Evolutionary conservation across 176 grass and related monocot genomes (phyloP).

Genomic region (Tillandsia leiboldiana): DNA sequence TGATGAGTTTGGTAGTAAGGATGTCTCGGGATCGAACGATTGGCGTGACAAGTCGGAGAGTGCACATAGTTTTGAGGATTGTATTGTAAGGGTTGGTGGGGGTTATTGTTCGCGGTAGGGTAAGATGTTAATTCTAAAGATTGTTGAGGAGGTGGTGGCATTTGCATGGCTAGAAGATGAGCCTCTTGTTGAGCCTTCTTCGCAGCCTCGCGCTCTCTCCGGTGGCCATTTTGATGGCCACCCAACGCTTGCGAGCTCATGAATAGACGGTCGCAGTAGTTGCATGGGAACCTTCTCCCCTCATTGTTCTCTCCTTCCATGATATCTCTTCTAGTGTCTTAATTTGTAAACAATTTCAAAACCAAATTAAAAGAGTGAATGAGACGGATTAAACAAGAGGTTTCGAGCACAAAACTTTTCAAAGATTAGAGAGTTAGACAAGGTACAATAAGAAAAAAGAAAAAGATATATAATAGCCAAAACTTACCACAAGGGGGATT

Average conservation of each 20-base stretch:
- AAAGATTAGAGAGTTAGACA: no score
- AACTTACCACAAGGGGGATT: no score
- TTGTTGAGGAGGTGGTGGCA: not conserved
- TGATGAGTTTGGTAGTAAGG: not conserved
- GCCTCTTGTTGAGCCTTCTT: not conserved
- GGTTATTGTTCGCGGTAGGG: not conserved
- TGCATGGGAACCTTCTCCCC: slow-evolving; percentile 14
- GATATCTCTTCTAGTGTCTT: not conserved
- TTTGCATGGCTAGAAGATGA: slow-evolving; percentile 6
- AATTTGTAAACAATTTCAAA: not conserved
- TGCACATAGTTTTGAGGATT: not conserved
- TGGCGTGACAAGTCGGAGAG: not conserved
- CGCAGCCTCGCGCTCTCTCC: slow-evolving; percentile 4
- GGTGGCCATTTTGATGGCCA: slow-evolving; percentile 34
- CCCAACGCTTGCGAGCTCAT: slow-evolving; percentile 25
- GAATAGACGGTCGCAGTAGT: slow-evolving; percentile 24
- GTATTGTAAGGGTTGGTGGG: not conserved
- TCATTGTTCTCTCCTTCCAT: slow-evolving; percentile 5
- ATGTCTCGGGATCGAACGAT: not conserved
- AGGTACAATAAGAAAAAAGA: no score
- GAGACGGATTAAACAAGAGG: not conserved
- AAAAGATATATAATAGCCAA: no score
- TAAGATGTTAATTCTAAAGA: not conserved
- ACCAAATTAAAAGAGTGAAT: not conserved
- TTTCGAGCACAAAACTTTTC: no score